These are phyloP conservation scores for Claviceps sp. DNA, from an alignment of 2,329 filamentous ascomycete species.

Conservation along the genomic window DNA sequence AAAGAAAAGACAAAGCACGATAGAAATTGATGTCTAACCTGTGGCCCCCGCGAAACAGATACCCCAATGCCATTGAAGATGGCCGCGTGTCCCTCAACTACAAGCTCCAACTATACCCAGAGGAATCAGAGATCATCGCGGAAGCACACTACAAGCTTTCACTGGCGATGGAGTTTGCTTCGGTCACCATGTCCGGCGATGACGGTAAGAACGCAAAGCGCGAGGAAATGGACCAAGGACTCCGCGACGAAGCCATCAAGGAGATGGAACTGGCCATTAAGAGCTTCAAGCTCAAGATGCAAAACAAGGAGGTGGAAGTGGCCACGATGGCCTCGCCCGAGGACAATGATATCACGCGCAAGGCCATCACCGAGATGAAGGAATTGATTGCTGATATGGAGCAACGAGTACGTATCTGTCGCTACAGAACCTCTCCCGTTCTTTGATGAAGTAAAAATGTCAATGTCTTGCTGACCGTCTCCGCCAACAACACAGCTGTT, in stretches of 20 bases:
- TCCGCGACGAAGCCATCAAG: constrained; percentile 56
- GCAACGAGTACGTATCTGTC: constrained; percentile 41
- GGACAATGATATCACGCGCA: constrained; percentile 49
- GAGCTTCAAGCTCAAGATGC: constrained; percentile 57
- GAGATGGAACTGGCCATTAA: constrained; percentile 64
- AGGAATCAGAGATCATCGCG: constrained; percentile 73
- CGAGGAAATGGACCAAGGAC: constrained; percentile 47
- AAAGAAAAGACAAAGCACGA: background rate
- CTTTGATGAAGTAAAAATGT: background rate
- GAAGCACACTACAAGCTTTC: constrained; percentile 97
- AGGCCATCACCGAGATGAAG: constrained; percentile 58
- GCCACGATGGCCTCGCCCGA: constrained; percentile 48
- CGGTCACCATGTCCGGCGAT: constrained; percentile 49
- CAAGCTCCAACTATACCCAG: constrained; percentile 64
- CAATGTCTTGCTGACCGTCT: background rate
- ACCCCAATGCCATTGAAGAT: constrained; percentile 75
- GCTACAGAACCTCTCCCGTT: background rate
- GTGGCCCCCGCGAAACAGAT: constrained; percentile 31
- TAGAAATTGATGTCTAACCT: background rate
- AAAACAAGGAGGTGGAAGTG: constrained; percentile 55
- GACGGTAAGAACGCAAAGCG: constrained; percentile 32
- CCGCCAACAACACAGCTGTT: constrained; percentile 33
- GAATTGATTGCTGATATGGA: constrained; percentile 71
- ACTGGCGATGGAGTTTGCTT: constrained; percentile 85
- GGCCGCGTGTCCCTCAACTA: constrained; percentile 63